A percentile compares a stretch with the other conserved stretches of the same genome.
phyloP scores from a whole-genome alignment of 2,329 filamentous ascomycete genomes.

The Delphinella strobiligena region DNA sequence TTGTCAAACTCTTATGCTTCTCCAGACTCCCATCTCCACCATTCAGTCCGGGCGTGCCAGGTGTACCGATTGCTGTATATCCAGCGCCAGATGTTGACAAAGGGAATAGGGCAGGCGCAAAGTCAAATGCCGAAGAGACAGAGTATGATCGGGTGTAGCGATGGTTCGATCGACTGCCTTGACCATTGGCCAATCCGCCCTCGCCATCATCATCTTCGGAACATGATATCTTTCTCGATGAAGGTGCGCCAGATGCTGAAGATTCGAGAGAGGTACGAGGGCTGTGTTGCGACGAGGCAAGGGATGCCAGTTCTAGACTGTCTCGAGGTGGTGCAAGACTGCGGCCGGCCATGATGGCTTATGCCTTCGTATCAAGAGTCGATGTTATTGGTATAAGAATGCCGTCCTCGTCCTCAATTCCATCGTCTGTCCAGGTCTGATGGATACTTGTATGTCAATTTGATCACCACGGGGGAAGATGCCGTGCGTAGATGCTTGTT shows the following conservation, averaged over 20 bases:
- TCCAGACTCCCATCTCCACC: slow-evolving; percentile 68
- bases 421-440: background rate
- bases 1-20: slow-evolving; percentile 91
- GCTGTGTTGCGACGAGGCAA: slow-evolving; percentile 68
- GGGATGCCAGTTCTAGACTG: slow-evolving; percentile 89
- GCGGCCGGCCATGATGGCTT: slow-evolving; percentile 3
- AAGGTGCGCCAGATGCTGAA: slow-evolving; percentile 72
- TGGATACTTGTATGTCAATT: no score
- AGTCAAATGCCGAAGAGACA: slow-evolving; percentile 87
- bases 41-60: slow-evolving; percentile 46
- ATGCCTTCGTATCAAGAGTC: no score
- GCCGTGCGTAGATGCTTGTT: no score
- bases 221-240: slow-evolving; percentile 82
- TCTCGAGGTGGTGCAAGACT: slow-evolving; percentile 45
- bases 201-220: slow-evolving; percentile 63
- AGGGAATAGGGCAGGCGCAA: slow-evolving; percentile 84
- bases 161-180: slow-evolving; percentile 23
- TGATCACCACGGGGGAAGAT: no score
- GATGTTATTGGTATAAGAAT: no score
- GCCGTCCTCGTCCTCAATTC: no score
- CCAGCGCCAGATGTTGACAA: slow-evolving; percentile 61
- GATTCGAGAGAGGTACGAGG: slow-evolving; percentile 59
- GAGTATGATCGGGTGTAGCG: slow-evolving; percentile 60
- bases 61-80: slow-evolving; percentile 77
- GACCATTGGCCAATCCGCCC: background rate